Percentiles rank a stretch among this genome's conserved stretches.
Conservation (phyloP, 2,329 filamentous ascomycete genomes). For the Aspergillus eucalypticola region DNA sequence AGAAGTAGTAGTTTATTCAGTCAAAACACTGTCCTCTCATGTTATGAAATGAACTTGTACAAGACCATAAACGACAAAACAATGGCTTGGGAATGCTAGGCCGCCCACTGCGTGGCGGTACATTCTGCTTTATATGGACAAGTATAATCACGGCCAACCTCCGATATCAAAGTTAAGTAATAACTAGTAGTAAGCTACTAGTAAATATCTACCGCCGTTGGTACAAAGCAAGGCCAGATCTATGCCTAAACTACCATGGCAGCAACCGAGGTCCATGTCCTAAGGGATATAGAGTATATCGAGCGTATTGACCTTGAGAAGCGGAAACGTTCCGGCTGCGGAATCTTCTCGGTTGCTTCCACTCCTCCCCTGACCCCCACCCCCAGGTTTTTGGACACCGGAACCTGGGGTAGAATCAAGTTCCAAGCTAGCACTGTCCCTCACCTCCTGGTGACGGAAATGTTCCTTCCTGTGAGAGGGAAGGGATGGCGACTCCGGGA, state of each 20-base stretch:
- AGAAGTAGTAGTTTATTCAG: no score
- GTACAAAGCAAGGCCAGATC: no score
- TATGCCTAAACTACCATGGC: no score
- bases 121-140: not conserved
- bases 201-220: no score
- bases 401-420: slow-evolving; percentile 11
- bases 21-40: no score
- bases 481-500: slow-evolving; percentile 1
- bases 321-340: slow-evolving; percentile 29
- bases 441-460: slow-evolving; percentile 20
- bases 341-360: slow-evolving; percentile 23
- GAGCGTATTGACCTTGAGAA: not conserved
- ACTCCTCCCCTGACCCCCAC: not conserved
- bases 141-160: not conserved
- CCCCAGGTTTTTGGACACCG: not conserved
- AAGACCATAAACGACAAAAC: no score
- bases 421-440: slow-evolving; percentile 2
- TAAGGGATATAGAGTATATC: not conserved
- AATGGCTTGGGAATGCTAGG: no score
- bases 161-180: not conserved
- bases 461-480: slow-evolving; percentile 20
- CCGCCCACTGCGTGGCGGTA: not conserved
- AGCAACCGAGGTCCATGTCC: no score
- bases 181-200: no score
- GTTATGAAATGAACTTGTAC: no score